Conservation (phyloP, 1,139 yeast genomes). For the Blastobotrys ciferrii region DNA sequence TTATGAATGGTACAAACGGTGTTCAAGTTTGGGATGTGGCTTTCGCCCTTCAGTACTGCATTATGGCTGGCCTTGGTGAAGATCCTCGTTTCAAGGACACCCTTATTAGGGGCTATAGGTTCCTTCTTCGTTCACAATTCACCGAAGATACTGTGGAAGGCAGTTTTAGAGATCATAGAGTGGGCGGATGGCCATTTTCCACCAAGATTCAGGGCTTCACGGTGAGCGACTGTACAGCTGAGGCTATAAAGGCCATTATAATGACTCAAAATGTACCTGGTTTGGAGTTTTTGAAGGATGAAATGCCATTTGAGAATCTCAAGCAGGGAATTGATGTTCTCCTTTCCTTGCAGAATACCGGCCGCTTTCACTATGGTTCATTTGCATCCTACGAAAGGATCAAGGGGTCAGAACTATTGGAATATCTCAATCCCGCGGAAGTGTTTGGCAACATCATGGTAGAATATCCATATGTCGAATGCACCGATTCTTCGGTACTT, state of each 20-base stretch:
- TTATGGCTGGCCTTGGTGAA: slow-evolving; percentile 76
- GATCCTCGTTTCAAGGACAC: slow-evolving; percentile 62
- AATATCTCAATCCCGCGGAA: slow-evolving; percentile 88
- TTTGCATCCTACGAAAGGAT: slow-evolving; percentile 90
- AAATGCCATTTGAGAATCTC: slow-evolving; percentile 54
- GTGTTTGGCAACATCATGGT: slow-evolving; percentile 98
- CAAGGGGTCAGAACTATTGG: slow-evolving; percentile 75
- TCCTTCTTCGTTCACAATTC: slow-evolving; percentile 80
- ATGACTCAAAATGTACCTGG: slow-evolving; percentile 76
- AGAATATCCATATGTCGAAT: slow-evolving; percentile 96
- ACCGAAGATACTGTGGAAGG: slow-evolving; percentile 76
- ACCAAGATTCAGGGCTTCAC: slow-evolving; percentile 96
- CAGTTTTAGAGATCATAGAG: slow-evolving; percentile 76
- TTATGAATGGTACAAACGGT: slow-evolving; percentile 96
- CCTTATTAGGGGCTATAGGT: slow-evolving; percentile 63
- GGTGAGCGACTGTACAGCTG: slow-evolving; percentile 97
- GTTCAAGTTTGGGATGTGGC: slow-evolving; percentile 98
- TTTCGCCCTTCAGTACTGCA: slow-evolving; percentile 80
- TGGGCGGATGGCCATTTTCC: slow-evolving; percentile 97
- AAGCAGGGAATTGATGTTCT: slow-evolving; percentile 71
- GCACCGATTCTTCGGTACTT: slow-evolving; percentile 91
- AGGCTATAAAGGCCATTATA: slow-evolving; percentile 86
- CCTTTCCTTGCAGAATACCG: slow-evolving; percentile 70
- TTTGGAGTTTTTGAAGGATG: slow-evolving; percentile 49
- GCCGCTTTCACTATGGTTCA: slow-evolving; percentile 79